A percentile compares a stretch with the other conserved stretches of the same genome.
These are phyloP conservation scores for Gryganskiella cystojenkinii DNA, from an alignment of 192 early-diverging fungal genomes.

Conservation along the genomic window DNA sequence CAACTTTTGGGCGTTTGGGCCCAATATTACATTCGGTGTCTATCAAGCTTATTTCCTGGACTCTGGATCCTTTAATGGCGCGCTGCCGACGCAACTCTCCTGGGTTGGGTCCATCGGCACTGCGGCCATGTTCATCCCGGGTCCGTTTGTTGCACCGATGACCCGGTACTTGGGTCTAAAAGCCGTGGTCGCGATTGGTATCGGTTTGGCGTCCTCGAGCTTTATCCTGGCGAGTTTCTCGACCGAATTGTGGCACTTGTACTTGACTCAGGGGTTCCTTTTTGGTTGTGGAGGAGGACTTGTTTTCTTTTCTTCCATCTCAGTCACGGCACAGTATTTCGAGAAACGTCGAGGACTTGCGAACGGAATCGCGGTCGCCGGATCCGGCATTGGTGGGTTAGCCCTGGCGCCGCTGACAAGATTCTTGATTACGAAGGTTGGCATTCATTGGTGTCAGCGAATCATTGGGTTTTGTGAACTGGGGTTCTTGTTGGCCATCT, in stretches of 20 bases:
- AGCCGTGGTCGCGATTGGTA: conserved; percentile 38
- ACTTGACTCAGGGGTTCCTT: conserved; percentile 70
- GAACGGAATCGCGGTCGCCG: conserved; percentile 74
- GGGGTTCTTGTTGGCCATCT: conserved; percentile 47
- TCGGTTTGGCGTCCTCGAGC: conserved; percentile 59
- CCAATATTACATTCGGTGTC: conserved; percentile 43
- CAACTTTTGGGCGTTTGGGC: conserved; percentile 45
- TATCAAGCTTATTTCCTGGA: conserved; percentile 31
- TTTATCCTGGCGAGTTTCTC: conserved; percentile 71
- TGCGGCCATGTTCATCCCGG: conserved; percentile 55
- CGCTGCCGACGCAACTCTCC: conserved; percentile 21
- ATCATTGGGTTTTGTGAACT: conserved; percentile 52
- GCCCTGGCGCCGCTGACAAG: conserved; percentile 64
- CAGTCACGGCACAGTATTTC: conserved; percentile 75
- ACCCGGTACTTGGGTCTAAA: conserved; percentile 34
- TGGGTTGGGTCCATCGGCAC: conserved; percentile 59
- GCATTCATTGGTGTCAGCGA: conserved; percentile 49
- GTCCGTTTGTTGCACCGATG: conserved; percentile 52
- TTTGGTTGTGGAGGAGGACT: conserved; percentile 71
- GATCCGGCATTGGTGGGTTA: conserved; percentile 75
- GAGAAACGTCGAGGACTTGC: conserved; percentile 69
- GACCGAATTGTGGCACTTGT: conserved; percentile 74
- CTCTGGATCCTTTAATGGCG: conserved; percentile 25
- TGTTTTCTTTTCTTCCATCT: conserved; percentile 70
- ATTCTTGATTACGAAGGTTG: conserved; percentile 42